These are phyloP conservation scores for Cucurbita maxima DNA, from an alignment of 306 rosid genomes.

Conservation along the genomic window DNA sequence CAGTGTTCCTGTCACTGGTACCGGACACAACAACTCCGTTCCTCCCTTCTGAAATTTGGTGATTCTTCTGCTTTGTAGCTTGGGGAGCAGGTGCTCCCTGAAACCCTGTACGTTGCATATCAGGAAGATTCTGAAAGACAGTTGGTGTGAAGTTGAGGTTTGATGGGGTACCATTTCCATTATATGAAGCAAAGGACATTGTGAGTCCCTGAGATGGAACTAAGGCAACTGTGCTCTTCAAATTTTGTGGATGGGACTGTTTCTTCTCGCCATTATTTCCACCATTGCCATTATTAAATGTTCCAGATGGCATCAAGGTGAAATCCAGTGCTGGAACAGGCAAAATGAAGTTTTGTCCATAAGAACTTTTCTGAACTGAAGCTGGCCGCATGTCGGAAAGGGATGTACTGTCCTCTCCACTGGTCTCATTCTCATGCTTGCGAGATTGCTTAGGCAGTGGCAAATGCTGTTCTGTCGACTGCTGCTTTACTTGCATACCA, in stretches of 20 bases:
- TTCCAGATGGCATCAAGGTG: slow-evolving; percentile 36
- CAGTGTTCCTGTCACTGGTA: slow-evolving; percentile 33
- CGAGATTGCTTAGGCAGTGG: slow-evolving; percentile 17
- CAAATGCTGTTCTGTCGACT: slow-evolving; percentile 29
- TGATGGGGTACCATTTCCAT: slow-evolving; percentile 16
- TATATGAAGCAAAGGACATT: slow-evolving; percentile 32
- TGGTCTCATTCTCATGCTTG: slow-evolving; percentile 26
- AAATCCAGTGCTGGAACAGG: slow-evolving; percentile 49
- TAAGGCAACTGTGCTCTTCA: slow-evolving; percentile 31
- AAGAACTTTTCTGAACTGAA: slow-evolving; percentile 24
- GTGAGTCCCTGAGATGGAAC: slow-evolving; percentile 48
- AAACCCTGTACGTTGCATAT: slow-evolving; percentile 28
- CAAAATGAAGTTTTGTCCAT: slow-evolving; percentile 32
- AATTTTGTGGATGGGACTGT: slow-evolving; percentile 27
- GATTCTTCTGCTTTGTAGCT: slow-evolving; percentile 31
- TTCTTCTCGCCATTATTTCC: slow-evolving; percentile 31
- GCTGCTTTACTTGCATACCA: slow-evolving; percentile 26
- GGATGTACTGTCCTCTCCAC: slow-evolving; percentile 23
- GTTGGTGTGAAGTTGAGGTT: slow-evolving; percentile 16
- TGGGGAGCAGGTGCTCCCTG: slow-evolving; percentile 26
- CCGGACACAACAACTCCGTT: slow-evolving; percentile 24
- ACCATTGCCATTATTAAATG: slow-evolving; percentile 24
- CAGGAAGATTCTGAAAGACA: slow-evolving; percentile 40
- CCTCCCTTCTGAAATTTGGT: slow-evolving; percentile 26
- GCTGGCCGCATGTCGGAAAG: slow-evolving; percentile 20